These are phyloP conservation scores for Sugiyamaella valdiviana DNA, from an alignment of 805 yeast genomes.

Conservation along the genomic window DNA sequence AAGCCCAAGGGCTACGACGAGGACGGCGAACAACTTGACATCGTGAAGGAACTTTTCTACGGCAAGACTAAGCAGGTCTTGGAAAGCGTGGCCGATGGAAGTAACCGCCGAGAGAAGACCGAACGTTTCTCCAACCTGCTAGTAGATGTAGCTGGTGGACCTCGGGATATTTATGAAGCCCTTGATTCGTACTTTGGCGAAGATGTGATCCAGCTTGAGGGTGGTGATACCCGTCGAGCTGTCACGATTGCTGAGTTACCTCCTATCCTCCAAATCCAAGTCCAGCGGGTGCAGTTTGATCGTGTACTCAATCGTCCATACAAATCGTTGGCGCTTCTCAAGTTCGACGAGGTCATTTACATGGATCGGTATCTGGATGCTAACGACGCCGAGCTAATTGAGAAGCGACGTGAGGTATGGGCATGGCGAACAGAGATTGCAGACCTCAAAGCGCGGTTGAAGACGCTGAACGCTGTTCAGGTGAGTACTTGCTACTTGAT, in stretches of 20 bases:
- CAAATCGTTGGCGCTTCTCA: constrained; percentile 75
- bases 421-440: constrained; percentile 47
- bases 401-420: constrained; percentile 48
- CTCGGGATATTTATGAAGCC: constrained; percentile 84
- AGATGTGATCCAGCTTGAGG: constrained; percentile 58
- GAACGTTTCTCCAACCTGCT: constrained; percentile 79
- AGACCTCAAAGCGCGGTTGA: constrained; percentile 13
- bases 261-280: constrained; percentile 79
- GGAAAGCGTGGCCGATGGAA: constrained; percentile 29
- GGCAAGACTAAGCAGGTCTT: constrained; percentile 81
- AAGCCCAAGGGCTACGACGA: constrained; percentile 58
- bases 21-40: constrained; percentile 75
- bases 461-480: constrained; percentile 19
- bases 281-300: constrained; percentile 90
- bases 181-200: constrained; percentile 75
- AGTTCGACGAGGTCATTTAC: constrained; percentile 68
- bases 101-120: constrained; percentile 44
- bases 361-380: constrained; percentile 82
- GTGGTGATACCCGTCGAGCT: constrained; percentile 67
- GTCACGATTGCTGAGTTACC: constrained; percentile 71
- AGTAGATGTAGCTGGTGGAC: constrained; percentile 83
- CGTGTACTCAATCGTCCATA: constrained; percentile 64
- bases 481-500: too few species aligned
- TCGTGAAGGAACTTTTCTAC: constrained; percentile 72
- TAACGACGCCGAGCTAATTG: constrained; percentile 44